Conservation (phyloP, 306 rosid species). For the Prinsepia uniflora region DNA sequence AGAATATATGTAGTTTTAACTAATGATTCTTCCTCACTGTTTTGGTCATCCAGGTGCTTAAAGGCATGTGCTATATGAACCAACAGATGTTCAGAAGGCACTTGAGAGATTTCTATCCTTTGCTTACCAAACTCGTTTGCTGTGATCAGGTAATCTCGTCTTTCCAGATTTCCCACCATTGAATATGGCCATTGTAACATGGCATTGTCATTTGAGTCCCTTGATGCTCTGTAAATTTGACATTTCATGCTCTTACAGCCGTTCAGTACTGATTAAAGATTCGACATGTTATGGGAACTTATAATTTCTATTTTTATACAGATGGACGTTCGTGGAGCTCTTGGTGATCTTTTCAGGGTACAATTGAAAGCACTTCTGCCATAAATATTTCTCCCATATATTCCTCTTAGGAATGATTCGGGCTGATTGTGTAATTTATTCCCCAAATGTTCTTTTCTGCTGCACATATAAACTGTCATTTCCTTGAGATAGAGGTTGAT, state of each 20-base stretch:
- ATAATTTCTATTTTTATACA: conserved; percentile 36
- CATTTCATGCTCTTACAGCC: background rate
- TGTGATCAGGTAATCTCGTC: conserved; percentile 84
- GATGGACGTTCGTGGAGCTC: conserved; percentile 98
- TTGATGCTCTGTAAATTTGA: no score
- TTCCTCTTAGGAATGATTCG: conserved; percentile 8
- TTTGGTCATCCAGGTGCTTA: conserved; percentile 65
- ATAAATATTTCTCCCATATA: conserved; percentile 14
- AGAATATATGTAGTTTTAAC: background rate
- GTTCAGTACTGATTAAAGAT: background rate
- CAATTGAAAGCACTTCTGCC: conserved; percentile 90
- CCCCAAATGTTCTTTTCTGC: conserved; percentile 2
- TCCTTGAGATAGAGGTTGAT: conserved; percentile 5
- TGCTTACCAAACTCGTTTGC: conserved; percentile 90
- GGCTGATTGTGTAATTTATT: background rate
- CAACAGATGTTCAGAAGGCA: conserved; percentile 80
- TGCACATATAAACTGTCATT: conserved; percentile 4
- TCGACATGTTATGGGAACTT: conserved; percentile 3
- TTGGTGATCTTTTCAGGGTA: conserved; percentile 84
- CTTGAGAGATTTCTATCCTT: conserved; percentile 85
- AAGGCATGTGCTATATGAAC: conserved; percentile 90
- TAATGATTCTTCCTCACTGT: background rate
- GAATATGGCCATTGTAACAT: background rate
- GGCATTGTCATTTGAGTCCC: background rate
- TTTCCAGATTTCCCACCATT: background rate